These are phyloP conservation scores for Pythium dissotocum DNA, from an alignment of 352 stramenopile genomes.

Conservation along the genomic window DNA sequence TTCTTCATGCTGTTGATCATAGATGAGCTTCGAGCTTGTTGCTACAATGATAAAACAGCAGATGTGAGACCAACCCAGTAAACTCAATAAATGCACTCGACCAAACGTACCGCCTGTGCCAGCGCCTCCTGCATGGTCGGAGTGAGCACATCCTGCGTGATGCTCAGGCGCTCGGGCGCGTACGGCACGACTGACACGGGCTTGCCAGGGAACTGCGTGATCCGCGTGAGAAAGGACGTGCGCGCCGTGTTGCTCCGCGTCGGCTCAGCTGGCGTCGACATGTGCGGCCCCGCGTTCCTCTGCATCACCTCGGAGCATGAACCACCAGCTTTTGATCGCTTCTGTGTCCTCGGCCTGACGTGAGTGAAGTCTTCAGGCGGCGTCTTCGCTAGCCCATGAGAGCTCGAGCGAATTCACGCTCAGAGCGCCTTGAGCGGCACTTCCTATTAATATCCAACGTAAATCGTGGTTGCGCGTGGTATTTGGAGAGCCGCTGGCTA, in stretches of 20 bases:
- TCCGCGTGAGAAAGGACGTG: slow-evolving; percentile 49
- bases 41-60: neutral
- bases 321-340: neutral
- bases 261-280: slow-evolving; percentile 8
- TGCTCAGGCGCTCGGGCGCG: slow-evolving; percentile 63
- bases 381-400: neutral
- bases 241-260: slow-evolving; percentile 18
- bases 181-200: slow-evolving; percentile 60
- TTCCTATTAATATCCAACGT: neutral
- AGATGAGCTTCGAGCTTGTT: neutral
- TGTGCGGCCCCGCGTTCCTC: neutral
- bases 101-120: slow-evolving; percentile 33
- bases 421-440: neutral
- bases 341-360: neutral
- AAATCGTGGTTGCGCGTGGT: neutral
- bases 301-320: neutral
- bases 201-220: slow-evolving; percentile 49
- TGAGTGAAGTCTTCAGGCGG: slow-evolving; percentile 1
- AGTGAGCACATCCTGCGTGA: slow-evolving; percentile 51
- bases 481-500: neutral
- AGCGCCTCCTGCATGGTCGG: slow-evolving; percentile 51
- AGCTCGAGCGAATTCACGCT: neutral
- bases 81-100: neutral
- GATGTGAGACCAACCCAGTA: neutral
- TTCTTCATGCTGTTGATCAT: slow-evolving; percentile 12